A percentile compares a stretch with the other conserved stretches of the same genome.
These are phyloP conservation scores for Ascochyta clinopodiicola DNA, from an alignment of 2,329 filamentous ascomycete species.

Conservation along the genomic window DNA sequence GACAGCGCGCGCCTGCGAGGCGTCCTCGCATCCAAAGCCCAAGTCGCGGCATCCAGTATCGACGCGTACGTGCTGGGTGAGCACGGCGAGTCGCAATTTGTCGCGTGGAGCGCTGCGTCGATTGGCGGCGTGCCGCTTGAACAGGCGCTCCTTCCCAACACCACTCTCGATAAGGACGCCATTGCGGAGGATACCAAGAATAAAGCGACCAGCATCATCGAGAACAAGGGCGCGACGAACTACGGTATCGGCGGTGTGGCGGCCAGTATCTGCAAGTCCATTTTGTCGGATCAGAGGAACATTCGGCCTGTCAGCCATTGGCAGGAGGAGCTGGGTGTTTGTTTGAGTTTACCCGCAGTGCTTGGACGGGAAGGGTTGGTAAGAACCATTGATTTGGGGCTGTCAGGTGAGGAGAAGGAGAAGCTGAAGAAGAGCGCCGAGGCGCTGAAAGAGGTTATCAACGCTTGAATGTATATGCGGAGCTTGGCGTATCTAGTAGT, in stretches of 20 bases:
- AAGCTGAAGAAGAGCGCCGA: constrained; percentile 20
- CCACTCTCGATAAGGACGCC: constrained; percentile 6
- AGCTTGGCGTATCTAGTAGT: neutral
- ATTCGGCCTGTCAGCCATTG: constrained; percentile 23
- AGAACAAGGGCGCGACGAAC: constrained; percentile 30
- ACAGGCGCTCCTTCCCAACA: neutral
- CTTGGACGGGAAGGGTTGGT: constrained; percentile 24
- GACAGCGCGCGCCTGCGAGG: constrained; percentile 28
- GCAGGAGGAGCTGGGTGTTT: constrained; percentile 20
- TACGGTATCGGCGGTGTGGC: constrained; percentile 30
- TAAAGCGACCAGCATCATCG: constrained; percentile 24
- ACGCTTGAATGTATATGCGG: neutral
- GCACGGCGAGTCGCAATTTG: constrained; percentile 27
- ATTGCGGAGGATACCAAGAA: constrained; percentile 24
- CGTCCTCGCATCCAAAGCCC: constrained; percentile 17
- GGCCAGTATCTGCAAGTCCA: constrained; percentile 24
- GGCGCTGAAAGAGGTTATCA: constrained; percentile 23
- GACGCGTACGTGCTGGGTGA: constrained; percentile 30
- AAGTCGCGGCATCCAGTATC: constrained; percentile 19
- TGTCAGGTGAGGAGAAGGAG: constrained; percentile 17
- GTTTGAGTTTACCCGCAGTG: constrained; percentile 27
- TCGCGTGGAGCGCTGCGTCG: constrained; percentile 21
- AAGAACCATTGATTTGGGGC: constrained; percentile 12
- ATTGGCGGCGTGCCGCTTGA: constrained; percentile 21
- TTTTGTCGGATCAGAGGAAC: constrained; percentile 22